Evolutionary conservation across 2,329 filamentous ascomycete species (phyloP).

Genomic region (Ascochyta pisi): DNA sequence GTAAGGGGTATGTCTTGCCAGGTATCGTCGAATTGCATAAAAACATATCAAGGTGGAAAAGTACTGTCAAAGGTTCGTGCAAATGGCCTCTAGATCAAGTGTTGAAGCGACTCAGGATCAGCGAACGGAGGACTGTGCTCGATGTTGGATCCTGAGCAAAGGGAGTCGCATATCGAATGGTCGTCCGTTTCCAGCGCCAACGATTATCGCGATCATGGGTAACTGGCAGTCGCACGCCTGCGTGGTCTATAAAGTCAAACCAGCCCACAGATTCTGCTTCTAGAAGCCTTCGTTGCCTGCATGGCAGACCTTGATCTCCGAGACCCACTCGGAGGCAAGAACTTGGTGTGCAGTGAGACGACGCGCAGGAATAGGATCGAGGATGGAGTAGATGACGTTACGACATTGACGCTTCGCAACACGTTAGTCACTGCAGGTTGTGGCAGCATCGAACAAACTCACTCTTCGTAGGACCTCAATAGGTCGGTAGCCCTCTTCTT

Average conservation of each 20-base stretch:
- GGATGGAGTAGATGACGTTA: conserved; percentile 98
- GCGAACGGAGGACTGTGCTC: conserved; percentile 8
- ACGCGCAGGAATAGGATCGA: conserved; percentile 90
- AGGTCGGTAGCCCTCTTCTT: conserved; percentile 94
- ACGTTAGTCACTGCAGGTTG: conserved; percentile 23
- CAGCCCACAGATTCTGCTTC: conserved; percentile 26
- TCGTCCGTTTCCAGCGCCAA: conserved; percentile 19
- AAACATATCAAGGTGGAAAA: conserved; percentile 33
- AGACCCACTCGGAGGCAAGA: conserved; percentile 97
- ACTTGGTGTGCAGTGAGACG: conserved; percentile 96
- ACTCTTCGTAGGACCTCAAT: conserved; percentile 96
- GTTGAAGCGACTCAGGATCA: conserved; percentile 19
- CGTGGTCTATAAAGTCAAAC: conserved; percentile 23
- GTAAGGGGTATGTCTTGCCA: conserved; percentile 48
- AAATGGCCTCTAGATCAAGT: conserved; percentile 31
- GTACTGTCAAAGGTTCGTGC: conserved; percentile 24
- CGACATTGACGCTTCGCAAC: conserved; percentile 82
- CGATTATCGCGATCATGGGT: conserved; percentile 2
- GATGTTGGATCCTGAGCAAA: conserved; percentile 16
- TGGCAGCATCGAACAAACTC: conserved; percentile 53
- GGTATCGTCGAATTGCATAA: conserved; percentile 41
- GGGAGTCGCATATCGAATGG: conserved; percentile 13
- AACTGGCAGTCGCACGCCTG: conserved; percentile 18
- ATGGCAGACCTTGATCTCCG: conserved; percentile 96
- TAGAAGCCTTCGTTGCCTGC: conserved; percentile 94